A percentile compares a stretch with the other conserved stretches of the same genome.
phyloP scores from a whole-genome alignment of 371 early-diverging fungal species.

The Mucor mucedo region DNA sequence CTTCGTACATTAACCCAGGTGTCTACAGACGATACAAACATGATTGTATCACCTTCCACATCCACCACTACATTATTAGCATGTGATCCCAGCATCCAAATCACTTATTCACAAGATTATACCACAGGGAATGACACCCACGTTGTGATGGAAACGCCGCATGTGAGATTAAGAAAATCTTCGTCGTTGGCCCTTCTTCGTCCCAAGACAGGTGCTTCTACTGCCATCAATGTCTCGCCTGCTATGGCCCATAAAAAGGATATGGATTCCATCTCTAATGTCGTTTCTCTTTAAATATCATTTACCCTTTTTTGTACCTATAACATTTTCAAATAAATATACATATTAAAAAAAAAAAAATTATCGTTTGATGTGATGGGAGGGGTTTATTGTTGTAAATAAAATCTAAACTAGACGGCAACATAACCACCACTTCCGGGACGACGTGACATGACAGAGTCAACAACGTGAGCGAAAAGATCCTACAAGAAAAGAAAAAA shows the following conservation, averaged over 20 bases:
- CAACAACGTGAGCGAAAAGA: conserved; percentile 49
- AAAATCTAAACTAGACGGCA: conserved; percentile 31
- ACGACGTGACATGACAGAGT: conserved; percentile 51
- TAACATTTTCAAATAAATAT: background rate
- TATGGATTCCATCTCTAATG: background rate
- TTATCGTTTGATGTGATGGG: no score
- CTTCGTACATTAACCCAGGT: conserved; percentile 12
- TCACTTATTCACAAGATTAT: conserved; percentile 13
- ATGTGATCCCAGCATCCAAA: conserved; percentile 21
- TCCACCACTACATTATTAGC: background rate
- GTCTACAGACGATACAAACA: conserved; percentile 6
- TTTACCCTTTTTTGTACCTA: background rate
- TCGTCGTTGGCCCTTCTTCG: conserved; percentile 26
- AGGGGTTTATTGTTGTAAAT: background rate
- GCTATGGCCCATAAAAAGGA: conserved; percentile 25
- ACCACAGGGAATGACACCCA: background rate
- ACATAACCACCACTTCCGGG: conserved; percentile 56
- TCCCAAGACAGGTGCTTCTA: conserved; percentile 31
- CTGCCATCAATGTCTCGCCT: conserved; percentile 32
- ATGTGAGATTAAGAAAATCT: conserved; percentile 19
- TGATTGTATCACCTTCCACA: conserved; percentile 8
- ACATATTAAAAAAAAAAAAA: conserved; percentile 1
- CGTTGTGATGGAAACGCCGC: background rate
- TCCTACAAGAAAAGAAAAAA: conserved; percentile 27
- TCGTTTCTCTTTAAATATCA: conserved; percentile 2